A percentile compares a stretch with the other conserved stretches of the same genome.
Conservation (phyloP, 148 eudicot species). For the Camellia lanceoleosa region DNA sequence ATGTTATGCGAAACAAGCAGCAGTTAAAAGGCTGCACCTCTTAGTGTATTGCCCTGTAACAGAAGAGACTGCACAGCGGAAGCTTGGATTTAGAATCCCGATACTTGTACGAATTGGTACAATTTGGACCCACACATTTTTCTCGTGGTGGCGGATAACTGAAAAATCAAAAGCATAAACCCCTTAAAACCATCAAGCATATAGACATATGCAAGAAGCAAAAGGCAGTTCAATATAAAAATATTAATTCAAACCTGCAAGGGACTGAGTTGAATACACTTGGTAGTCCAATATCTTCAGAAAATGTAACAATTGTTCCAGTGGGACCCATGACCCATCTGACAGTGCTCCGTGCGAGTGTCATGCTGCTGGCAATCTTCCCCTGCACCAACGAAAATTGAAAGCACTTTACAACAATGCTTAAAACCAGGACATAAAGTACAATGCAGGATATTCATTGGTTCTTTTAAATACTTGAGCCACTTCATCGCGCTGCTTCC, state of each 20-base stretch:
- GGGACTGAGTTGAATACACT: constrained; percentile 40
- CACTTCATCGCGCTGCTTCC: constrained; percentile 41
- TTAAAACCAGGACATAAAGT: background rate
- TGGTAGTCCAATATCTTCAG: constrained; percentile 49
- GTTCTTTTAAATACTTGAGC: constrained; percentile 35
- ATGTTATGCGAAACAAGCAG: constrained; percentile 12
- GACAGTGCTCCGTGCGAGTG: constrained; percentile 38
- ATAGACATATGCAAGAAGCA: background rate
- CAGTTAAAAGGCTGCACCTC: constrained; percentile 21
- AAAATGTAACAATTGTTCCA: constrained; percentile 45
- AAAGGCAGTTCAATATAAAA: background rate
- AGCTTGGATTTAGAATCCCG: constrained; percentile 58
- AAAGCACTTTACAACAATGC: background rate
- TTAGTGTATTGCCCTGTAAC: constrained; percentile 51
- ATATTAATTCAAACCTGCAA: constrained; percentile 33
- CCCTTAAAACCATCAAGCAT: background rate
- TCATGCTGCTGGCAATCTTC: constrained; percentile 32
- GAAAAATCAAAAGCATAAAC: constrained; percentile 2
- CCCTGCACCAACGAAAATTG: constrained; percentile 31
- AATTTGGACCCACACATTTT: constrained; percentile 54
- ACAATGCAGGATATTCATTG: background rate
- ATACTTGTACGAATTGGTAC: constrained; percentile 58
- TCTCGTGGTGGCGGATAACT: constrained; percentile 66
- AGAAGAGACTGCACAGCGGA: constrained; percentile 57
- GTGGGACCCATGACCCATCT: constrained; percentile 47